Base-by-base conservation (phyloP, 1,284 basidiomycete species). In the Trichosporon faecale region DNA sequence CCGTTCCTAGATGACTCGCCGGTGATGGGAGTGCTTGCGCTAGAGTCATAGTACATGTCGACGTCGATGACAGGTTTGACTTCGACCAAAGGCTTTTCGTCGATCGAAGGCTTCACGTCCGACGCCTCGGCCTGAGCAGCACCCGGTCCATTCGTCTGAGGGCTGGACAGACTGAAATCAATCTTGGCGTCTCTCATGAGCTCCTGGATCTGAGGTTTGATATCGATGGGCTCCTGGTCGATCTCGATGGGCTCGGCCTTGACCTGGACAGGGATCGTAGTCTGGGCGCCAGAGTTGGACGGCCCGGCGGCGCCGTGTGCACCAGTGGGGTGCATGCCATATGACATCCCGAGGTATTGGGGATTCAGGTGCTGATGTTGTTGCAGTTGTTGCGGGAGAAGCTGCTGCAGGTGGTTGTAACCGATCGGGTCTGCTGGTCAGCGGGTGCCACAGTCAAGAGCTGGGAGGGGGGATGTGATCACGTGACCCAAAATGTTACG, bases 341-440 rank as follows among this genome's bases (percentile, higher is more conserved):
- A 61, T 29, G 57, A 61, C 57, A 61, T 61, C 57, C 29, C 57
- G 29, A 33, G 6, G 27, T 61, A 61, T n/a, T 61, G 57, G 16
- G 57, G 27, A 29, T n/a, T 33, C 27, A 61, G n/a, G 11, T 61
- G 57, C 29, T 61, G 57, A 5, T 29, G 27, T 2, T 29, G 14
- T 31, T 61, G 57, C 57, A n/a, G 16, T 2, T 29, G 57, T 11
- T 61, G 57, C 5, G 14, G 18, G 18, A 8, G 6, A 1, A n/a
- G 27, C n/a, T 61, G 57, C 57, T 61, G 57, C 31, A 61, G 29
- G 57, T 33, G 27, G 57, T 31, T 31, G 27, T 31, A 31, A 23
- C 16, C 57, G 57, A 61, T 31, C 57, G 57, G 57, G 57, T 31
- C 57, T 61, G 57, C 29, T 11, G 16, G 57, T 61, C 57, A 61